A percentile compares a stretch with the other conserved stretches of the same genome.
phyloP scores from a whole-genome alignment of 179 eudicot genomes.

The Heliamphora pulchella region DNA sequence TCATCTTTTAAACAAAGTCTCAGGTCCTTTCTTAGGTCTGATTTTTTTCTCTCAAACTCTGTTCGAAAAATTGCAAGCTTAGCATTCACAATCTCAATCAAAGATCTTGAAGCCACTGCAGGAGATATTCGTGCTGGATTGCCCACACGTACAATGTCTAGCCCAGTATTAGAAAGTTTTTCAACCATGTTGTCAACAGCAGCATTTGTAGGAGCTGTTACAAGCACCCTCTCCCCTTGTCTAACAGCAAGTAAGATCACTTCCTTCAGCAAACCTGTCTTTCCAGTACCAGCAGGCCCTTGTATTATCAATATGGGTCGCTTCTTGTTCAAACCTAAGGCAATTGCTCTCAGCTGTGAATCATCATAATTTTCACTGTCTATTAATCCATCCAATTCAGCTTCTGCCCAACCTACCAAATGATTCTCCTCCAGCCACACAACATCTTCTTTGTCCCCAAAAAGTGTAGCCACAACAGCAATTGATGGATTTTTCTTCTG shows the following conservation, averaged over 20 bases:
- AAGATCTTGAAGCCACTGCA: slow-evolving; percentile 67
- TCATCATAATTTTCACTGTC: slow-evolving; percentile 37
- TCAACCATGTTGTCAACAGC: slow-evolving; percentile 91
- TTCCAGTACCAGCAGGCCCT: slow-evolving; percentile 93
- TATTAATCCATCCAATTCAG: slow-evolving; percentile 33
- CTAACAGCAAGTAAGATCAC: slow-evolving; percentile 49
- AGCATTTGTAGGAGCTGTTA: slow-evolving; percentile 89
- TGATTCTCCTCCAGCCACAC: slow-evolving; percentile 47
- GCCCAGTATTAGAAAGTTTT: slow-evolving; percentile 52
- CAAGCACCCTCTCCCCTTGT: slow-evolving; percentile 80
- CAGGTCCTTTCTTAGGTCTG: slow-evolving; percentile 74
- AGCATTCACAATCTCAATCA: slow-evolving; percentile 55
- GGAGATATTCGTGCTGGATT: slow-evolving; percentile 85
- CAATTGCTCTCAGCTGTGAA: slow-evolving; percentile 62
- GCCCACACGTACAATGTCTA: slow-evolving; percentile 70
- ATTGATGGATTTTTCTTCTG: slow-evolving; percentile 75
- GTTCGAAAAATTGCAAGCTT: slow-evolving; percentile 44
- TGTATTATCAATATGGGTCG: slow-evolving; percentile 66
- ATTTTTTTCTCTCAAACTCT: slow-evolving; percentile 69
- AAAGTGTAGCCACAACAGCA: slow-evolving; percentile 65
- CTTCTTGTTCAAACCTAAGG: slow-evolving; percentile 69
- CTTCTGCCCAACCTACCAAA: slow-evolving; percentile 58
- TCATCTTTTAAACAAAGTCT: slow-evolving; percentile 72
- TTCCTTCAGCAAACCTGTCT: slow-evolving; percentile 59
- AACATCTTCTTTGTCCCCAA: slow-evolving; percentile 68